Evolutionary conservation across 2,329 filamentous ascomycete genomes (phyloP).

Genomic region (Diaporthe sp.): DNA sequence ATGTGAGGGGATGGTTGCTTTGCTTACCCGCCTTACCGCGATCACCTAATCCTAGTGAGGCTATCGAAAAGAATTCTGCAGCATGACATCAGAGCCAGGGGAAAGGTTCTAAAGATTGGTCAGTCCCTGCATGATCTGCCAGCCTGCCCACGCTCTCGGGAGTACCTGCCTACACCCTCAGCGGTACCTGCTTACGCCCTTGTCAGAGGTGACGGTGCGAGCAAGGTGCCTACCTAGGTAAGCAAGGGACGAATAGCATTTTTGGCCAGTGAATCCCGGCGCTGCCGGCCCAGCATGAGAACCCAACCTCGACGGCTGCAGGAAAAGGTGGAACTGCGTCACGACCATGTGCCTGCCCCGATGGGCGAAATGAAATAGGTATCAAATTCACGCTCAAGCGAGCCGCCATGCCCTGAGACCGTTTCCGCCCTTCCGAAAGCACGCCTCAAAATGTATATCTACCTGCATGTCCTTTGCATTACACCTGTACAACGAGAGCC

Average conservation of each 20-base stretch:
- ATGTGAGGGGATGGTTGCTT: not conserved
- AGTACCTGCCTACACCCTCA: not conserved
- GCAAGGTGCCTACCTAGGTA: not conserved
- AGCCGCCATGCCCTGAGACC: not conserved
- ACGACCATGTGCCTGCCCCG: not conserved
- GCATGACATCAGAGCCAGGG: not conserved
- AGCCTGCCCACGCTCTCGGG: not conserved
- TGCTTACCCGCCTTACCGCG: not conserved
- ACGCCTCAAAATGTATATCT: not conserved
- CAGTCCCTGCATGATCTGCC: not conserved
- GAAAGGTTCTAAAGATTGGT: not conserved
- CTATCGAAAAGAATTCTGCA: not conserved
- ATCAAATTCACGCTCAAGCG: not conserved
- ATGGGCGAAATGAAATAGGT: not conserved
- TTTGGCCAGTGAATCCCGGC: not conserved
- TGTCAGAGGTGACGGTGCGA: not conserved
- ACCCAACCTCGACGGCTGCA: not conserved
- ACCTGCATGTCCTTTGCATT: not conserved
- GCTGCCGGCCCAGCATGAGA: not conserved
- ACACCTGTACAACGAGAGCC: not conserved
- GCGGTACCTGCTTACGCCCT: not conserved
- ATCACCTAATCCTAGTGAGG: not conserved
- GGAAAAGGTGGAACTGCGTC: not conserved
- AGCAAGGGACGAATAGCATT: not conserved
- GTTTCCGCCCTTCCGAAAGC: not conserved